Evolutionary conservation across 2,329 filamentous ascomycete species (phyloP), one percentile per base, ranked within the genome.

Genomic region (Didymella pinodella): DNA sequence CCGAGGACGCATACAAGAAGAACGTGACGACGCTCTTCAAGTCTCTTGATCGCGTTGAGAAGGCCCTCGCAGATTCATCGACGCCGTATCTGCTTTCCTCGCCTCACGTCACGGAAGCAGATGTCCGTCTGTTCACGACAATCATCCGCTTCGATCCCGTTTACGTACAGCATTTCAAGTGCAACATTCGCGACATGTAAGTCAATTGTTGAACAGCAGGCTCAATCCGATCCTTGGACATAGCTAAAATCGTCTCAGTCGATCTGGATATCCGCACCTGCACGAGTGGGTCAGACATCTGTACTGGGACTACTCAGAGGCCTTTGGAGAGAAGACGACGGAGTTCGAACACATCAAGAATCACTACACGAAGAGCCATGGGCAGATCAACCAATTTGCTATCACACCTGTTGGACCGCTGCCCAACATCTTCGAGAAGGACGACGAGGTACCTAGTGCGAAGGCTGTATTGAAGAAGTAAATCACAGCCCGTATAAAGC

Each of bases 341-440:
- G 86, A 97, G 77, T 97, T 96, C 76, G 86, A 96, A 77, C 95
- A 99, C 80, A 98, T 98, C 81, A 97, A 96, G 86, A 90, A 85
- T 44, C 87, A 89, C 69, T 89, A 89, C 73, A 89, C 86, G 2
- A 87, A 86, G 80, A 87, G 84, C 64, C 87, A 89, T 75, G 79
- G 75, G 65, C 86, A 88, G 77, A 89, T 89, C 67, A 89, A 89
- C 72, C 85, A 73, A 46, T 84, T 83, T 75, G 81, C 83, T 38
- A 96, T 99, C 73, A 94, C 92, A 25, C 93, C 94, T 0, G 74
- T 96, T 16, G 94, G 94, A 0, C 94, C 95, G 5, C 68, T 92
- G 71, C 93, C 93, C 38, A 85, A 96, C 79, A 90, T 99, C 62
- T 70, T 97, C 78, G 86, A 85, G 4, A 80, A 90, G 68, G 90